Base-by-base conservation (phyloP, 202 grass and related monocot genomes). In the Schoenoplectus tabernaemontani region DNA sequence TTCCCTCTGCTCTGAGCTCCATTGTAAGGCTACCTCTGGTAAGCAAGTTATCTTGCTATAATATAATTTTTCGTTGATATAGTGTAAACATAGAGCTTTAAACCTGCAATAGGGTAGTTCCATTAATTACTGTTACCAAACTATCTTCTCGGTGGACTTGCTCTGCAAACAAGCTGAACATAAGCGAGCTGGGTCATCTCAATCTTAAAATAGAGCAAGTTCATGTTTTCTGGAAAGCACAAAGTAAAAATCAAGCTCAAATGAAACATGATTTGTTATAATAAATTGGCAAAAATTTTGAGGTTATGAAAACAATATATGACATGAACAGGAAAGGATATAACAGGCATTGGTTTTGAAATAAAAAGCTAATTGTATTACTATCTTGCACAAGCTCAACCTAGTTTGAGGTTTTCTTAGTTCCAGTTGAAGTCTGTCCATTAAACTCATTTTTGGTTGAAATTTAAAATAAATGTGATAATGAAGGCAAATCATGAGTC, bases 1-100 rank as follows among this genome's bases (percentile, higher is more conserved):
- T 78, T 94, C 87, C 84, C 86, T 97, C 82, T 82, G 81, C 64
- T 90, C 87, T 43, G 95, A 94, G 68, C 91, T 97, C 65, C 77
- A 83, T 81, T 75, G 77, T 30, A 94, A 92, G 84, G 26, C 46
- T 74, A 10, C 68, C 60, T 62, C 23, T 44, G 95, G 95, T 97
- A 90, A 84, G 86, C 70, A 51, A 4, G 15, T 74, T 15, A 7
- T 74, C 7, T 74, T 3, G 2, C 47, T 53, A 19, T 74, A 50
- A 30, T 30, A 34, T 54, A 7, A 34, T 54, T 54, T 10, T 54
- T 34, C 19, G 47, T 13, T 36, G 46, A 54, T 53, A 10, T 74
- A 74, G 28, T 74, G 34, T 28, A 54, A 32, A 74, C 24, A 74
- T 17, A 20, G 6, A 72, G 13, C 5, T 72, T 66, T 32, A 48